Evolutionary conservation across 306 rosid species (phyloP).

Genomic region (Prunus persica): DNA sequence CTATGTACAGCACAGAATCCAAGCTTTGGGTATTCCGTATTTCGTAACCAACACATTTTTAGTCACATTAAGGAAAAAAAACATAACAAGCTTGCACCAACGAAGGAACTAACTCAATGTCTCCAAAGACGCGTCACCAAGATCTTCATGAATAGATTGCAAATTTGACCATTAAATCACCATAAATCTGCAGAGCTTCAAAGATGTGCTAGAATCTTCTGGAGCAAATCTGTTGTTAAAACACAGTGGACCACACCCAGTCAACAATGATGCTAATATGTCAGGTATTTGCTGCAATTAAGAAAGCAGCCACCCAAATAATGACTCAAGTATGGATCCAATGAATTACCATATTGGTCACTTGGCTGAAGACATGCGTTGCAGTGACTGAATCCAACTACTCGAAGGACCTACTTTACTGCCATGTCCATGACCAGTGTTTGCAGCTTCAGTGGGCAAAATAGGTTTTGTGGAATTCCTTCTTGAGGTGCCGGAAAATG

Average conservation of each 20-base stretch:
- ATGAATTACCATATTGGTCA: constrained; percentile 47
- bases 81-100: constrained; percentile 43
- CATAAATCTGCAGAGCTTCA: constrained; percentile 43
- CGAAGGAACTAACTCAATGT: constrained; percentile 46
- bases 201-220: constrained; percentile 32
- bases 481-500: constrained; percentile 58
- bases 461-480: constrained; percentile 51
- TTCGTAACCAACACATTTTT: constrained; percentile 48
- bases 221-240: constrained; percentile 39
- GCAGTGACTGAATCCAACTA: constrained; percentile 89
- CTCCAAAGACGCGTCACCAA: constrained; percentile 36
- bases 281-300: not conserved
- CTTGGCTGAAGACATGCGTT: constrained; percentile 74
- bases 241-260: constrained; percentile 24
- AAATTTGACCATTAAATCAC: constrained; percentile 36
- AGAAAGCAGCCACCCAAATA: constrained; percentile 12
- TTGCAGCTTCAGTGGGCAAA: constrained; percentile 51
- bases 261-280: constrained; percentile 20
- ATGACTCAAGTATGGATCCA: constrained; percentile 9
- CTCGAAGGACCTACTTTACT: constrained; percentile 73
- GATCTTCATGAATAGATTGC: constrained; percentile 33
- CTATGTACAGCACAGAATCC: constrained; percentile 76
- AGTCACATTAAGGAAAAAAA: constrained; percentile 62
- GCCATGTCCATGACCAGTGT: constrained; percentile 51
- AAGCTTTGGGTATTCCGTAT: constrained; percentile 55